Base-by-base conservation (phyloP, 306 rosid species). In the Dalbergia oliveri region DNA sequence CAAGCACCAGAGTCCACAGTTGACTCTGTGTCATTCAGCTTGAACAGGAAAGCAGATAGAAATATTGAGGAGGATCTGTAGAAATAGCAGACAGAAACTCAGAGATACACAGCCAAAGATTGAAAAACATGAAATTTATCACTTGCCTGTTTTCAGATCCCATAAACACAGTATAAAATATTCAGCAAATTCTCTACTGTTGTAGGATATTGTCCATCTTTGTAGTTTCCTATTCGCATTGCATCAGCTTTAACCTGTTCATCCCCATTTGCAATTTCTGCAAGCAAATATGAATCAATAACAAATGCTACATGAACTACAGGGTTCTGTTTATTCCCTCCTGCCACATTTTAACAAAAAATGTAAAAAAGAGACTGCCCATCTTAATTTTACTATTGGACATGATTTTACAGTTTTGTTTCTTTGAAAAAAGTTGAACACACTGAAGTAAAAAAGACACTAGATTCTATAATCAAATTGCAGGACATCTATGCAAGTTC, bases 161-260 rank as follows among this genome's bases (percentile, higher is more conserved):
- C 99, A 95, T 95, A 77, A 87, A 95, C 76, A 93, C 91, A 2
- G 97, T 91, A 84, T 91, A 95, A 80, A 95, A 93, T 83, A 95
- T 67, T 56, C 97, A 33, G 99, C 97, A 56, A 95, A 93, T 82
- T 95, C 99, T 81, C 89, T 89, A 78, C 97, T 88, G 83, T 95
- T 26, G 92, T 90, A 73, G 99, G 99, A 87, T 84, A 91, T 49
- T 90, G 87, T 16, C 97, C 97, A 63, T 93, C 88, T 54, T 83
- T 92, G 85, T 95, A 95, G 80, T 91, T 90, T 85, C 99, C 99
- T 11, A 95, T 90, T 73, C 94, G 86, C 63, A 90, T 77, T 1
- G 99, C 99, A 82, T 95, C 99, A 76, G 91, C 97, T 86, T 91
- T 93, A 85, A 95, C 93, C 80, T 90, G 96, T 76, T 91, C 96